Evolutionary conservation across 305 asterid species (phyloP), one percentile per base, ranked within the genome.

Genomic region (Solanum hybrid): DNA sequence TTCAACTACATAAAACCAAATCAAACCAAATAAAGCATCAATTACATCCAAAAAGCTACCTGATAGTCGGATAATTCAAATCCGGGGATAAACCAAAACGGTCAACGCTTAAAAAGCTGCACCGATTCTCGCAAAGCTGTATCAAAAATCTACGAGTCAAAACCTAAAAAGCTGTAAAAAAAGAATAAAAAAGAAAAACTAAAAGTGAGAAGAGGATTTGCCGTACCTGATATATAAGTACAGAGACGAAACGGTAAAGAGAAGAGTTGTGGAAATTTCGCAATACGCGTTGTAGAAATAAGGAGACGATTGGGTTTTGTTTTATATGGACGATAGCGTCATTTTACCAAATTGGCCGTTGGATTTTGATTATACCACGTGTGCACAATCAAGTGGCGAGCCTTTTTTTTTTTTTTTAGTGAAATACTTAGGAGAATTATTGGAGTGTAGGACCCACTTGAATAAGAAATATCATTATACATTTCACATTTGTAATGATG

Each of bases 221-320:
- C 64, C 91, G 87, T 90, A 96, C 96, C 98, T 90, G 88, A 86
- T 79, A 88, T 71, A 77, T 80, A 17, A 90, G 88, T 66, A 27
- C 40, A 56, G 86, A 91, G 91, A 91, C 85, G 91, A 91, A 91
- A 92, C 92, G 78, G 31, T 29, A 82, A 82, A 46, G 87, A 89
- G 89, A 91, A 93, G 92, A 60, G 91, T 81, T 79, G 90, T 78
- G 80, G 91, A 93, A 91, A 93, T 90, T 89, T 31, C 72, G 60
- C 34, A 64, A 24, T 8, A 51, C 79, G 51, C 29, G 87, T 46
- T 5, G 87, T 17, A 5, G 66, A 51, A 16, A 42, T 46, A 3
- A 5, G 29, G 72, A 27, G 72, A 9, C 6, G 36, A 40, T 81
- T 4, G 69, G 92, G 93, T 60, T 88, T 31, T 46, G 40, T 86